Conservation (phyloP, 345 rosid species). For the Gynandropsis gynandra region DNA sequence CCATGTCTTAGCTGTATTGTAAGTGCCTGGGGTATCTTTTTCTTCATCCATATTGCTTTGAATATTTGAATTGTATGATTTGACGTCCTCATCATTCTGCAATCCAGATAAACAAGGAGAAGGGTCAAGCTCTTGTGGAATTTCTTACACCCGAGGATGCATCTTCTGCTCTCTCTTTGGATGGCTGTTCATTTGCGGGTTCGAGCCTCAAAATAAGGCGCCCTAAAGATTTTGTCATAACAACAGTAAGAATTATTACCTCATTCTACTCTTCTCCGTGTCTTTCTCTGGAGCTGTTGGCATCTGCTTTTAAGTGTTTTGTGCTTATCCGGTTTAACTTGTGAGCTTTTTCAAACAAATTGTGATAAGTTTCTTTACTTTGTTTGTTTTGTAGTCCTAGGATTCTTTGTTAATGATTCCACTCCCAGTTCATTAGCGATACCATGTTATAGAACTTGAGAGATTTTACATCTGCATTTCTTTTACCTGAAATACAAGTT, state of each 20-base stretch:
- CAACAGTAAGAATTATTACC: slow-evolving; percentile 57
- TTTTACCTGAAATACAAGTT: no score
- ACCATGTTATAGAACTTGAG: slow-evolving; percentile 2
- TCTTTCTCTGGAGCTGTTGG: no score
- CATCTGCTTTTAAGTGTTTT: slow-evolving; percentile 8
- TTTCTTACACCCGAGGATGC: slow-evolving; percentile 97
- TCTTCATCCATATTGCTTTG: slow-evolving; percentile 17
- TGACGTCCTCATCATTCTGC: slow-evolving; percentile 14
- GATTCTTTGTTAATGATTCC: slow-evolving; percentile 13
- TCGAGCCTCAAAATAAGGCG: slow-evolving; percentile 68
- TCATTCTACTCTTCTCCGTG: slow-evolving; percentile 20
- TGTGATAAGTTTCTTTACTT: slow-evolving; percentile 2
- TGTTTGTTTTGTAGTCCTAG: slow-evolving; percentile 15
- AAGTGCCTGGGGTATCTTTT: slow-evolving; percentile 33
- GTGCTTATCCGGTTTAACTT: slow-evolving; percentile 14
- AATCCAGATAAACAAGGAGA: slow-evolving; percentile 75
- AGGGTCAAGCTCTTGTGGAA: slow-evolving; percentile 79
- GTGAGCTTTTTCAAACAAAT: slow-evolving; percentile 6
- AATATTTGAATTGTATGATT: slow-evolving; percentile 16
- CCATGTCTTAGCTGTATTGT: slow-evolving; percentile 95
- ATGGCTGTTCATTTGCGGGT: slow-evolving; percentile 59
- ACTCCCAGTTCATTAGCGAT: slow-evolving; percentile 6
- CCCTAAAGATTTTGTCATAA: slow-evolving; percentile 74
- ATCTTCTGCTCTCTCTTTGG: slow-evolving; percentile 76
- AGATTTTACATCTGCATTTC: no score